phyloP scores from a whole-genome alignment of 768 basidiomycete species.

The Termitomyces titanicus region DNA sequence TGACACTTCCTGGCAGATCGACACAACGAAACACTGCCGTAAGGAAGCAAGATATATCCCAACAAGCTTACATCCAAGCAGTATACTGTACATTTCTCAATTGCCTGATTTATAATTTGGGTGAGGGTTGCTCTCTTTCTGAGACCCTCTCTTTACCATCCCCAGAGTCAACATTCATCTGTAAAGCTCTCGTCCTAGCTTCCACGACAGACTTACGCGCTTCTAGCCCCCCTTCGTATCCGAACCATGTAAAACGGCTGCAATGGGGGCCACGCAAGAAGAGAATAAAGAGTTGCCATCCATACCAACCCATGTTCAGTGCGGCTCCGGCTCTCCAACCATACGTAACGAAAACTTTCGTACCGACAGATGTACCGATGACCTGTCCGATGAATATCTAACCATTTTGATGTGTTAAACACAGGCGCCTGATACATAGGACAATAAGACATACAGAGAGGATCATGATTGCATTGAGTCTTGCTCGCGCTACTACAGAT shows the following conservation, averaged over 20 bases:
- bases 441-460: conserved; percentile 42
- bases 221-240: conserved; percentile 56
- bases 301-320: conserved; percentile 57
- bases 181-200: background rate
- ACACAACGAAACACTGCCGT: too few species aligned
- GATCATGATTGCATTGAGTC: conserved; percentile 75
- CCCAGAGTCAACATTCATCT: background rate
- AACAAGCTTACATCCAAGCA: too few species aligned
- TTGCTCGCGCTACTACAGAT: conserved; percentile 49
- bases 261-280: conserved; percentile 69
- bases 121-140: too few species aligned
- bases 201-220: conserved; percentile 36
- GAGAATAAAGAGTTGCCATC: conserved; percentile 52
- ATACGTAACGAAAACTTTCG: conserved; percentile 59
- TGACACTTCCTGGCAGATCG: too few species aligned
- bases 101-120: too few species aligned
- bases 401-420: background rate
- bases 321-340: conserved; percentile 71
- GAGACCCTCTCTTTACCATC: background rate
- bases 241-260: conserved; percentile 56
- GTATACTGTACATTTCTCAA: too few species aligned
- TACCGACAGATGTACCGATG: conserved; percentile 74
- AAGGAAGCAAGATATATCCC: too few species aligned
- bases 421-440: background rate
- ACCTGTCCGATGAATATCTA: conserved; percentile 78